Evolutionary conservation across 495 filamentous ascomycete genomes (phyloP), one percentile per base, ranked within the genome.

Genomic region (Aspergillus coremiiformis): DNA sequence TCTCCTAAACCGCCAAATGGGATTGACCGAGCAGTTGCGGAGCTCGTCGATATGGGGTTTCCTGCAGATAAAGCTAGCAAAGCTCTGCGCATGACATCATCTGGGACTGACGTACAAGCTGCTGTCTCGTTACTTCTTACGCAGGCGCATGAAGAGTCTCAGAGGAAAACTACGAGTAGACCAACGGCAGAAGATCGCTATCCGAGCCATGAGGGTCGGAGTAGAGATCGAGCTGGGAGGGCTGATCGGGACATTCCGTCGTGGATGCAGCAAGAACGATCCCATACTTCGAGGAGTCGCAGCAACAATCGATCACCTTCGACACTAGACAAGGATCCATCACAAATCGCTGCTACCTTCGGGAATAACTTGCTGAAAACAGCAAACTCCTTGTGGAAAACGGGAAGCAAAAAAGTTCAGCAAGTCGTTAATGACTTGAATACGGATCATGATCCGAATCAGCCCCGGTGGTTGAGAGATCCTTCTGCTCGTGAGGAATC

Each of bases 21-120:
- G 8, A 82, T 83, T 42, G 90, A 96, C 63, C 80, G 78, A 46
- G 89, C 90, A 4, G 79, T 97, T 49, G 90, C 90, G 1, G 90
- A 96, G 61, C 67, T 98, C 17, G 84, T 97, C 9, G 92, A 97
- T 58, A 96, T 97, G 84, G 93, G 93, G 21, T 98, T 98, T 52
- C 81, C 86, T 0, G 78, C 83, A 0, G 85, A 93, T 39, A 90
- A 89, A 52, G 81, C 94, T 20, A 80, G 78, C 52, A 75, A 82
- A 53, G 94, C 91, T 37, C 70, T 98, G 7, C 78, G 78, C 11
- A 84, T 87, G 62, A 97, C 87, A 11, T 80, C 86, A 7, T 82
- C 81, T 9, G 90, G 90, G 19, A 70, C 84, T 0, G 82, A 96
- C 66, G 80, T 97, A 17, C 89, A 95, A 68, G 84, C 83, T 50